phyloP scores from a whole-genome alignment of 2,329 filamentous ascomycete species.

The Domatiomyces catenatus region DNA sequence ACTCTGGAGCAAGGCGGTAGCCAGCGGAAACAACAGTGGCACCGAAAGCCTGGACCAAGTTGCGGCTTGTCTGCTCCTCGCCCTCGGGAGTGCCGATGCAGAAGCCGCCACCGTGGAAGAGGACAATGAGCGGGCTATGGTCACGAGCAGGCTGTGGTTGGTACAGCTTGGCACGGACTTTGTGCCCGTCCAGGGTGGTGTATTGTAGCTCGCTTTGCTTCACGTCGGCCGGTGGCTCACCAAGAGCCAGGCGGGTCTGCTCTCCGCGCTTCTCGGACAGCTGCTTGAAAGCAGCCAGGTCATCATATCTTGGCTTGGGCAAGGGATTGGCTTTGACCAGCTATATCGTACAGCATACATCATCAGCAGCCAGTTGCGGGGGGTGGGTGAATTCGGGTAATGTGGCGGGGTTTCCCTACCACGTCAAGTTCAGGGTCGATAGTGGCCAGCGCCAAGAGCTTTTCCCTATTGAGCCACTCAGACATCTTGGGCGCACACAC shows the following conservation, averaged over 20 bases:
- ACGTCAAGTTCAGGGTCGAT: slow-evolving; percentile 20
- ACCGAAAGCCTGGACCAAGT: slow-evolving; percentile 15
- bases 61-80: slow-evolving; percentile 14
- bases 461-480: slow-evolving; percentile 13
- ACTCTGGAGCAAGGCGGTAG: slow-evolving; percentile 16
- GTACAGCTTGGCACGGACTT: slow-evolving; percentile 16
- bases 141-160: slow-evolving; percentile 8
- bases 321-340: slow-evolving; percentile 10
- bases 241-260: slow-evolving; percentile 6
- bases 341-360: slow-evolving; percentile 7
- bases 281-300: slow-evolving; percentile 10
- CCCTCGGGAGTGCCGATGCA: slow-evolving; percentile 16
- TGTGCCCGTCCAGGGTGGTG: slow-evolving; percentile 15
- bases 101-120: slow-evolving; percentile 19
- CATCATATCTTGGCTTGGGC: slow-evolving; percentile 9
- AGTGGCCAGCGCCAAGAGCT: slow-evolving; percentile 17
- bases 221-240: slow-evolving; percentile 10
- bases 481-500: background rate
- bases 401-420: slow-evolving; percentile 12
- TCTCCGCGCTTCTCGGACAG: slow-evolving; percentile 10
- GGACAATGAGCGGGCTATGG: slow-evolving; percentile 13
- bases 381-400: background rate
- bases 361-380: slow-evolving; percentile 1
- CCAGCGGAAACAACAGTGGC: slow-evolving; percentile 10
- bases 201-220: slow-evolving; percentile 15